Percentiles rank a stretch among this genome's conserved stretches.
Evolutionary conservation across 805 yeast genomes (phyloP).

Genomic region (Saturnispora mendoncae): DNA sequence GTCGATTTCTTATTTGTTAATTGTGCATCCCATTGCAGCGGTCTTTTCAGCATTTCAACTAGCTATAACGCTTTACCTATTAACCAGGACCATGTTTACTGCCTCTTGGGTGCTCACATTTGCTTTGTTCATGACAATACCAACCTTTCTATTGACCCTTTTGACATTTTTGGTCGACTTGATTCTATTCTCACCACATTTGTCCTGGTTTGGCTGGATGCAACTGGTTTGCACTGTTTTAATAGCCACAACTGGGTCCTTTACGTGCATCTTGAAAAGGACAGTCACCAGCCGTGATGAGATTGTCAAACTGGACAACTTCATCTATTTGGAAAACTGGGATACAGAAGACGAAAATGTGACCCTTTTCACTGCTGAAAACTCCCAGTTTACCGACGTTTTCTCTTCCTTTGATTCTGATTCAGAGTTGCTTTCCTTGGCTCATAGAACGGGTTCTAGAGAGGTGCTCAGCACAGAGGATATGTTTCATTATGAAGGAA

Average conservation of each 20-base stretch:
- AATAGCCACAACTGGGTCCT: constrained; percentile 53
- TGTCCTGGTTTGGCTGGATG: constrained; percentile 83
- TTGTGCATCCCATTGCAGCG: constrained; percentile 61
- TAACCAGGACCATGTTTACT: constrained; percentile 26
- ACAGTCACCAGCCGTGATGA: constrained; percentile 42
- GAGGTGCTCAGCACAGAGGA: constrained; percentile 3
- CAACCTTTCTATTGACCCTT: constrained; percentile 60
- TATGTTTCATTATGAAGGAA: background rate
- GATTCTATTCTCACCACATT: constrained; percentile 62
- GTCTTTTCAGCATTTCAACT: constrained; percentile 44
- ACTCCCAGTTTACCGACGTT: background rate
- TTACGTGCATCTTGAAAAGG: constrained; percentile 66
- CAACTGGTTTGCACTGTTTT: constrained; percentile 60
- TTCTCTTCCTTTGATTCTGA: constrained; percentile 1
- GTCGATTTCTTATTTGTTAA: constrained; percentile 48
- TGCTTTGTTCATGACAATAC: constrained; percentile 50
- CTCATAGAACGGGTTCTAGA: background rate
- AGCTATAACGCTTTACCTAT: constrained; percentile 32
- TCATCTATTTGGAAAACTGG: constrained; percentile 15
- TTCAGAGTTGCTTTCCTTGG: background rate
- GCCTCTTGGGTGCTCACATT: constrained; percentile 39
- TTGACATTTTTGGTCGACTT: constrained; percentile 78
- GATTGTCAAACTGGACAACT: constrained; percentile 2
- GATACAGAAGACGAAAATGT: constrained; percentile 11
- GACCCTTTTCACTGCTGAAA: constrained; percentile 1